A percentile compares a stretch with the other conserved stretches of the same genome.
These are phyloP conservation scores for Corynespora cassiicola DNA, from an alignment of 2,329 filamentous ascomycete species.

Conservation along the genomic window DNA sequence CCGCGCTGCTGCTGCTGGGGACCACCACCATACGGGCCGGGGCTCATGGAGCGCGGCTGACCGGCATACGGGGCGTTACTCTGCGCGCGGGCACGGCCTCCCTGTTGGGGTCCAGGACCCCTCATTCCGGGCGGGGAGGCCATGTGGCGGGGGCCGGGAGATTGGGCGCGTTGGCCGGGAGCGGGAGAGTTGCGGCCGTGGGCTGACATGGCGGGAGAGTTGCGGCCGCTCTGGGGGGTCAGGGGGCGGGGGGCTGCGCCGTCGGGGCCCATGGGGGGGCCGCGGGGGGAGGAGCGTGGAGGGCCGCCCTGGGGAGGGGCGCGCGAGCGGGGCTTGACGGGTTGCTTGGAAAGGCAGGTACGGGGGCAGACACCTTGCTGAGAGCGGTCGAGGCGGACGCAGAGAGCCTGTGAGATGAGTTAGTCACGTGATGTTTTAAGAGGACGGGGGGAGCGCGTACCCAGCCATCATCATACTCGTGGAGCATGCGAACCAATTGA, in stretches of 20 bases:
- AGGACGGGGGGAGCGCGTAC: slow-evolving; percentile 63
- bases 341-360: slow-evolving; percentile 89
- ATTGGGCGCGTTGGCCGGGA: slow-evolving; percentile 38
- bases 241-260: slow-evolving; percentile 44
- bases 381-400: slow-evolving; percentile 86
- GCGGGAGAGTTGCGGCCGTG: slow-evolving; percentile 36
- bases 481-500: slow-evolving; percentile 84
- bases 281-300: slow-evolving; percentile 31
- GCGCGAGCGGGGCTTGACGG: slow-evolving; percentile 80
- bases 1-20: slow-evolving; percentile 28
- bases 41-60: slow-evolving; percentile 46
- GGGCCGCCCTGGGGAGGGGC: slow-evolving; percentile 56
- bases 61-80: slow-evolving; percentile 46
- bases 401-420: slow-evolving; percentile 74
- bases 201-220: slow-evolving; percentile 52
- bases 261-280: slow-evolving; percentile 42
- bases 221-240: slow-evolving; percentile 55
- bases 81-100: slow-evolving; percentile 17
- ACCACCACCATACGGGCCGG: slow-evolving; percentile 46
- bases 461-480: slow-evolving; percentile 99
- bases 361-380: slow-evolving; percentile 92
- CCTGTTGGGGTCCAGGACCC: slow-evolving; percentile 10
- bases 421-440: slow-evolving; percentile 16
- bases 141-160: slow-evolving; percentile 42
- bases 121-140: slow-evolving; percentile 16